Conservation (phyloP, 305 asterid species). For the Plantago lanceolata region DNA sequence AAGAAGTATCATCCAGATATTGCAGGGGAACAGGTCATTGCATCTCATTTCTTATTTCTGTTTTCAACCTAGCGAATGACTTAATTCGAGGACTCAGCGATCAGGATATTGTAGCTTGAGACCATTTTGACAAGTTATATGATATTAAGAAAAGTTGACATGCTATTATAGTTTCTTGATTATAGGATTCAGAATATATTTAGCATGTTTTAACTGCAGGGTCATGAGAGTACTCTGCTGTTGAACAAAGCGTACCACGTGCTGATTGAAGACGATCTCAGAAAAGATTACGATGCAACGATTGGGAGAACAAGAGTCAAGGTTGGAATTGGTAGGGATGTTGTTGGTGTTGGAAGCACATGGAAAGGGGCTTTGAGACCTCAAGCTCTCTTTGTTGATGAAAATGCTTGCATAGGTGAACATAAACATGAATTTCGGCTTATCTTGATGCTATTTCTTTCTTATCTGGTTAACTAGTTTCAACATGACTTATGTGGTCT, state of each 20-base stretch:
- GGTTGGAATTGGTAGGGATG: slow-evolving; percentile 14
- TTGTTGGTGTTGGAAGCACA: slow-evolving; percentile 29
- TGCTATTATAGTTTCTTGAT: background rate
- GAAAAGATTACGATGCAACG: slow-evolving; percentile 44
- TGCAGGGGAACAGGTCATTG: slow-evolving; percentile 48
- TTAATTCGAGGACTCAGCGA: background rate
- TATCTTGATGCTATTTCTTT: background rate
- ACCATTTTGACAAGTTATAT: background rate
- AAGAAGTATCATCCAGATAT: slow-evolving; percentile 62
- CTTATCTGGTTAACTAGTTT: background rate
- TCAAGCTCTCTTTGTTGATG: slow-evolving; percentile 59
- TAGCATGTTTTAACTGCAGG: slow-evolving; percentile 30
- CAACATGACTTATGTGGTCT: no score
- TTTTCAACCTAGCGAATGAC: background rate
- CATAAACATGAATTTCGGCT: background rate
- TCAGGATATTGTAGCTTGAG: background rate
- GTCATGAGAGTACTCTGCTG: slow-evolving; percentile 48
- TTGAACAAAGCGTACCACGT: slow-evolving; percentile 55
- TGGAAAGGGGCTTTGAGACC: slow-evolving; percentile 56
- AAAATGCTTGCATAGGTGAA: slow-evolving; percentile 52
- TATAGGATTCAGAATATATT: background rate
- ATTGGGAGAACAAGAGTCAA: slow-evolving; percentile 25
- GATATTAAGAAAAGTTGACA: background rate
- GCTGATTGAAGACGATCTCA: slow-evolving; percentile 35
- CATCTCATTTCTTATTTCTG: background rate